Percentiles rank a stretch among this genome's conserved stretches.
Evolutionary conservation across 2,329 filamentous ascomycete genomes (phyloP).

Genomic region (Endocalyx cinctus): DNA sequence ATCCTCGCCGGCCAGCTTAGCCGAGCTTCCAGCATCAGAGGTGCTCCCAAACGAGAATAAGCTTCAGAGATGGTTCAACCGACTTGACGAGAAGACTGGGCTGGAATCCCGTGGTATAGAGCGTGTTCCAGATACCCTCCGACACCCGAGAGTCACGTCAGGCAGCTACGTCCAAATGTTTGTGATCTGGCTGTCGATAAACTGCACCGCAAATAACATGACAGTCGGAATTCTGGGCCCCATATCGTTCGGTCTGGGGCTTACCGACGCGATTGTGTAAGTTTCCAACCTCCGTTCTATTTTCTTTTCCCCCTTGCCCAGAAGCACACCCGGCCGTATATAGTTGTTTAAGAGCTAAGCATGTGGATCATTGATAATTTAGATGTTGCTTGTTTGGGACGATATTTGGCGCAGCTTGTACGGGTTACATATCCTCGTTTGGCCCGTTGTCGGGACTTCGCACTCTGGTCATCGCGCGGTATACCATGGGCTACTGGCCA

Average conservation of each 20-base stretch:
- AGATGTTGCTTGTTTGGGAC: constrained; percentile 22
- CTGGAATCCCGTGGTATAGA: constrained; percentile 36
- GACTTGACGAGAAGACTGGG: constrained; percentile 2
- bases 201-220: constrained; percentile 39
- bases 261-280: constrained; percentile 7
- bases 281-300: not conserved
- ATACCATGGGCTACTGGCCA: constrained; percentile 30
- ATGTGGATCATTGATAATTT: no score
- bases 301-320: no score
- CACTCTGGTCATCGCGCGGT: constrained; percentile 25
- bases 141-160: constrained; percentile 25
- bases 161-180: constrained; percentile 6
- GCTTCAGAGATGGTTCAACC: constrained; percentile 1
- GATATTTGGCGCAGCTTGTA: constrained; percentile 19
- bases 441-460: constrained; percentile 22
- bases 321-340: no score
- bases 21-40: not conserved
- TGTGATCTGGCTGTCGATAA: constrained; percentile 39
- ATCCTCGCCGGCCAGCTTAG: not conserved
- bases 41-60: not conserved
- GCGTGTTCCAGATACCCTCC: constrained; percentile 32
- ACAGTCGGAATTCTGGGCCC: constrained; percentile 27
- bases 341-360: constrained; percentile 10
- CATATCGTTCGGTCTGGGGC: constrained; percentile 23
- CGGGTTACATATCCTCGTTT: constrained; percentile 24